Conservation (phyloP, 805 yeast species). For the Cyberlindnera xishuangbannaensis region DNA sequence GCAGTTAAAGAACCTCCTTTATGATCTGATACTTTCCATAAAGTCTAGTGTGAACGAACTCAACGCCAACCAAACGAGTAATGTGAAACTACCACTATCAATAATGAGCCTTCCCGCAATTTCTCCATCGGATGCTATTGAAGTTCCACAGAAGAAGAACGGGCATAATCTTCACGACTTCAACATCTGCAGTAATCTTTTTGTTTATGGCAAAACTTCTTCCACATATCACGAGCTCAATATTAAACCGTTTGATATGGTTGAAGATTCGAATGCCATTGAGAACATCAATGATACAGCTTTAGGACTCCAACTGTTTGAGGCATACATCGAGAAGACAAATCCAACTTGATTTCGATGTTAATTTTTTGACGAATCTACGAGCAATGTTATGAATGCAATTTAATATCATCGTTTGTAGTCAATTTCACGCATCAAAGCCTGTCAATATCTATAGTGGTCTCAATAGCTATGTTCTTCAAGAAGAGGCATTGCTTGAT, state of each 20-base stretch:
- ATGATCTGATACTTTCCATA: slow-evolving; percentile 52
- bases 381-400: no score
- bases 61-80: slow-evolving; percentile 23
- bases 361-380: no score
- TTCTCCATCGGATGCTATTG: slow-evolving; percentile 9
- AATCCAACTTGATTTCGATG: slow-evolving; percentile 38
- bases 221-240: slow-evolving; percentile 32
- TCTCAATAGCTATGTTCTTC: slow-evolving; percentile 29
- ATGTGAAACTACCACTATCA: slow-evolving; percentile 24
- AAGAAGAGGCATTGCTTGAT: slow-evolving; percentile 26
- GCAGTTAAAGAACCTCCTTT: slow-evolving; percentile 48
- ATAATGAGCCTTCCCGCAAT: slow-evolving; percentile 20
- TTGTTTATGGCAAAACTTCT: slow-evolving; percentile 24
- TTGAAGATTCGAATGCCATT: slow-evolving; percentile 50
- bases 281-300: slow-evolving; percentile 48
- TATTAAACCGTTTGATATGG: slow-evolving; percentile 47
- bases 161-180: slow-evolving; percentile 20
- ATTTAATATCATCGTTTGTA: no score
- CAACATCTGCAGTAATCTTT: slow-evolving; percentile 17
- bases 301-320: slow-evolving; percentile 47
- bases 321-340: slow-evolving; percentile 41
- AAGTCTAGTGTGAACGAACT: slow-evolving; percentile 31
- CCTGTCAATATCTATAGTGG: slow-evolving; percentile 38
- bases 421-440: no score
- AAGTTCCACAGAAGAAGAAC: neutral